Evolutionary conservation across 2,329 filamentous ascomycete species (phyloP).

Genomic region (Gnomoniopsis smithogilvyi): DNA sequence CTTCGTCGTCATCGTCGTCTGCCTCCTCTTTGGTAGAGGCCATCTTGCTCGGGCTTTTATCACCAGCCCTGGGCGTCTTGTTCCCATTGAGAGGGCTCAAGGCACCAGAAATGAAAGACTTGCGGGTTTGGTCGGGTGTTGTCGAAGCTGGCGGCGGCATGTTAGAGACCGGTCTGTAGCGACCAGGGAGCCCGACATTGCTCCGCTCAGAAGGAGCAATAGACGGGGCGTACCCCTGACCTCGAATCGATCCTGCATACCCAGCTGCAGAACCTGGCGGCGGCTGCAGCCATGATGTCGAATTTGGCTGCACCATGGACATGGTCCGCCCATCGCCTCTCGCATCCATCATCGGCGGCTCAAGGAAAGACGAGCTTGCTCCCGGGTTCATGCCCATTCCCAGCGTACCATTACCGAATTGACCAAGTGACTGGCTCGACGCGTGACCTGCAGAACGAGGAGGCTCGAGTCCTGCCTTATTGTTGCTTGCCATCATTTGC

Average conservation of each 20-base stretch:
- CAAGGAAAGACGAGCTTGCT: slow-evolving; percentile 44
- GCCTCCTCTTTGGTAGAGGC: slow-evolving; percentile 38
- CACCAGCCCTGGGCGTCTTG: slow-evolving; percentile 27
- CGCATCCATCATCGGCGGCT: slow-evolving; percentile 38
- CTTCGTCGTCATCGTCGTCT: slow-evolving; percentile 65
- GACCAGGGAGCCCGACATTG: slow-evolving; percentile 83
- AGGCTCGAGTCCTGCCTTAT: slow-evolving; percentile 24
- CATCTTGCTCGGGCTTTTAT: slow-evolving; percentile 24
- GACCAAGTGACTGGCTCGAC: slow-evolving; percentile 38
- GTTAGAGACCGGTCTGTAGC: slow-evolving; percentile 86
- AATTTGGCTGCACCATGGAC: slow-evolving; percentile 76
- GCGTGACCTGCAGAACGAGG: slow-evolving; percentile 28
- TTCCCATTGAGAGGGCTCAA: slow-evolving; percentile 27
- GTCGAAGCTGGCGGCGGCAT: slow-evolving; percentile 34
- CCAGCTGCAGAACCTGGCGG: slow-evolving; percentile 27
- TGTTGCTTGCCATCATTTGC: slow-evolving; percentile 67
- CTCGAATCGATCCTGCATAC: slow-evolving; percentile 51
- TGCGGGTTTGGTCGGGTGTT: slow-evolving; percentile 28
- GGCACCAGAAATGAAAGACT: slow-evolving; percentile 41
- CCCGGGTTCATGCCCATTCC: slow-evolving; percentile 23
- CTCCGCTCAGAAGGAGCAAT: slow-evolving; percentile 95
- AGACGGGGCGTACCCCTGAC: slow-evolving; percentile 73
- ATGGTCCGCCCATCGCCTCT: slow-evolving; percentile 63
- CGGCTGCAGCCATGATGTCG: slow-evolving; percentile 54
- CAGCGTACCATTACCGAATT: slow-evolving; percentile 35